Evolutionary conservation across 129 eudicot species (phyloP), one percentile per base, ranked within the genome.

Genomic region (Artemisia argyi): DNA sequence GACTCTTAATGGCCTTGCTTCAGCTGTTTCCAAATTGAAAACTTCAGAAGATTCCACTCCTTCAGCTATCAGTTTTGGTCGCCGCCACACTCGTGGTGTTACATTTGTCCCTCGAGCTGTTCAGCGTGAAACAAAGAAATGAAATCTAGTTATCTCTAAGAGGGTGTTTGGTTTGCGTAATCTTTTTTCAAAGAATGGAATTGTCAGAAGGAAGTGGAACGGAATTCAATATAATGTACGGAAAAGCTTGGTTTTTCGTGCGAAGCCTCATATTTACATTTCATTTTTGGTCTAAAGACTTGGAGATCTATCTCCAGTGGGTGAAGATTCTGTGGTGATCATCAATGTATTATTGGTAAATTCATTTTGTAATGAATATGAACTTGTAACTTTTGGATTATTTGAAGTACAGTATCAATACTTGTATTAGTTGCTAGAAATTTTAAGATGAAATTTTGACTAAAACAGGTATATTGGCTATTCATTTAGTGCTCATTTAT

Each of bases 21-120:
- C 96, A 11, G 96, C 89, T 50, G 91, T 93, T 26, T 93, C 98
- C 11, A 90, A 73, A 62, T 73, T 93, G 59, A 90, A 83, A 67
- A 88, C 98, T 76, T 80, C 90, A 0, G 91, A 93, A 0, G 91
- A 93, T 71, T 78, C 80, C 47, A 78, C 90, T 53, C 98, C 97
- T 28, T 80, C 98, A 8, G 61, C 82, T 56, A 53, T 93, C 66
- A 87, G 97, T 86, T 93, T 93, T 77, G 98, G 98, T 28, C 95
- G 86, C 4, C 90, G 90, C 16, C 87, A 79, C 47, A 76, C 80
- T 51, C 96, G 96, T 49, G 98, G 97, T n/a, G 75, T 93, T 65
- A 42, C 95, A 4, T 93, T 93, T 54, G 91, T 82, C 56, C 98
- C 97, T 66, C 81, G 97, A 52, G 82, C 89, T 65, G 82, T 87